A percentile compares a stretch with the other conserved stretches of the same genome.
Conservation (phyloP, 306 rosid genomes). For the Carpinus viminea region DNA sequence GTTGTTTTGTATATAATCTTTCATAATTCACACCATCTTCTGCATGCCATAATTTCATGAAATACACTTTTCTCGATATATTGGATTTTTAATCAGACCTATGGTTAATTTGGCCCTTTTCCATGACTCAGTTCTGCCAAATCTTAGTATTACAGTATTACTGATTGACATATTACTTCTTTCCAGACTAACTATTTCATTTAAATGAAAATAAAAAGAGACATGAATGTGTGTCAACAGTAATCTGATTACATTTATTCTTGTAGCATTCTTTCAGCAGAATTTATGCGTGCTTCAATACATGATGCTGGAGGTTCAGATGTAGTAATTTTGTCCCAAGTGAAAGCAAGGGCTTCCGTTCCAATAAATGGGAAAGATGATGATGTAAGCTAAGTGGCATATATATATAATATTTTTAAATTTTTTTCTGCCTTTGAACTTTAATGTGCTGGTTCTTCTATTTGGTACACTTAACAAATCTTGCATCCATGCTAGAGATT, state of each 20-base stretch:
- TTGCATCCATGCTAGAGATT: no score
- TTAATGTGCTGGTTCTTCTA: neutral
- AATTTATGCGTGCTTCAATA: constrained; percentile 80
- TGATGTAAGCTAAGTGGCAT: constrained; percentile 55
- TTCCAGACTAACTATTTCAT: neutral
- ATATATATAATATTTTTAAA: no score
- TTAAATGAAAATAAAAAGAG: neutral
- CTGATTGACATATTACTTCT: neutral
- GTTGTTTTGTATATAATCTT: neutral
- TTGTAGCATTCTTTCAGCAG: constrained; percentile 98
- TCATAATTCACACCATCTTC: neutral
- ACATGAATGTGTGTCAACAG: constrained; percentile 11
- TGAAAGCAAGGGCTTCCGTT: constrained; percentile 74
- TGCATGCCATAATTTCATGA: constrained; percentile 1
- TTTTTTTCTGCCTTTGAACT: neutral
- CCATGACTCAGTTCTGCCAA: neutral
- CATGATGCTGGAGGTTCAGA: constrained; percentile 79
- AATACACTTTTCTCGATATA: no score
- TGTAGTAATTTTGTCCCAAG: constrained; percentile 62
- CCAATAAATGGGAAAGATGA: constrained; percentile 69
- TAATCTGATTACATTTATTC: constrained; percentile 55
- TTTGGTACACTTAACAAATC: neutral
- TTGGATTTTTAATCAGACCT: neutral
- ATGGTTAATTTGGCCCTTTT: neutral
- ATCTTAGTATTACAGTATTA: neutral